Evolutionary conservation across 306 rosid genomes (phyloP).

Genomic region (Boehmeria nivea): DNA sequence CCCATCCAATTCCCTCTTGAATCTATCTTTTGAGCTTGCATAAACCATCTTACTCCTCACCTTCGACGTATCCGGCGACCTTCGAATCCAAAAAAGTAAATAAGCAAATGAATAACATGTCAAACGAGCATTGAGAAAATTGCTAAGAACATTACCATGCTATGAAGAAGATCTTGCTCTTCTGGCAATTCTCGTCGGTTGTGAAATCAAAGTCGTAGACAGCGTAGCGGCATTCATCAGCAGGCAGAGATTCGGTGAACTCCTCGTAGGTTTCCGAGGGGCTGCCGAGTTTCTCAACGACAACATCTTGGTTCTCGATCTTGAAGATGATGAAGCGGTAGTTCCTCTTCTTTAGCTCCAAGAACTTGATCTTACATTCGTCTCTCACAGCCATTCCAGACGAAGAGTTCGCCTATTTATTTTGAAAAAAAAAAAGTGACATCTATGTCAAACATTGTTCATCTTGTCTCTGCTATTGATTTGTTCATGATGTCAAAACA

Average conservation of each 20-base stretch:
- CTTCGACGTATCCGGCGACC: slow-evolving; percentile 55
- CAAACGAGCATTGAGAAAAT: too few species aligned
- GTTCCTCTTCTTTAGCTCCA: slow-evolving; percentile 62
- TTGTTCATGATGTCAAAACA: too few species aligned
- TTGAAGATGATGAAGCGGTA: slow-evolving; percentile 58
- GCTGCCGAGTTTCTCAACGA: slow-evolving; percentile 49
- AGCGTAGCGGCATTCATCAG: slow-evolving; percentile 63
- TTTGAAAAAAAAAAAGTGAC: not conserved
- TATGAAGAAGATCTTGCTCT: slow-evolving; percentile 75
- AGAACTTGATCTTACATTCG: slow-evolving; percentile 57
- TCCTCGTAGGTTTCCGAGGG: slow-evolving; percentile 43
- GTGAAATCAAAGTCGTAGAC: slow-evolving; percentile 64
- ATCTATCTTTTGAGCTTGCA: slow-evolving; percentile 67
- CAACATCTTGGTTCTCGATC: slow-evolving; percentile 53
- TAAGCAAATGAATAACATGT: too few species aligned
- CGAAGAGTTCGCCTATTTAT: slow-evolving; percentile 40
- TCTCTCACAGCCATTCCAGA: slow-evolving; percentile 63
- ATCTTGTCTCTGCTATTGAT: too few species aligned
- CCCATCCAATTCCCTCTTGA: slow-evolving; percentile 77
- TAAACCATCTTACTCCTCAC: slow-evolving; percentile 71
- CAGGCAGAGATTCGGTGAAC: slow-evolving; percentile 45
- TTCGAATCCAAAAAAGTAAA: not conserved
- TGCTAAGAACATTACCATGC: slow-evolving; percentile 44
- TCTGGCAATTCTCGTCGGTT: slow-evolving; percentile 58
- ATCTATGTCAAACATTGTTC: not conserved